These are phyloP conservation scores for Phytophthora sojae DNA, from an alignment of 352 stramenopile genomes.

Conservation along the genomic window DNA sequence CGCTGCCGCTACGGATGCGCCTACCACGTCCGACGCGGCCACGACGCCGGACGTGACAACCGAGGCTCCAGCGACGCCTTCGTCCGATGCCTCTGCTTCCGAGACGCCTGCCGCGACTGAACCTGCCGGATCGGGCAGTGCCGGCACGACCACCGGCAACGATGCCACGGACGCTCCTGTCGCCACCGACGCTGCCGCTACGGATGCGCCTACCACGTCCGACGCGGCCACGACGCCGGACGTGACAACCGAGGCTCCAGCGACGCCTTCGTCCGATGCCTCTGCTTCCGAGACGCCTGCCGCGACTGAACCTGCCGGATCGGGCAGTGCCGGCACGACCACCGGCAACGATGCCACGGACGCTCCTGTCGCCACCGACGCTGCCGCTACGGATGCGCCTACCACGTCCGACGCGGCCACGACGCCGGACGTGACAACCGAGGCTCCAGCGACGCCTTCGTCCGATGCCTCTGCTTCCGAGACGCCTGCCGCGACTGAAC, in stretches of 20 bases:
- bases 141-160: neutral
- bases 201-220: neutral
- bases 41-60: too few relatives aligned
- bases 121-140: neutral
- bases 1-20: too few relatives aligned
- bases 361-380: neutral
- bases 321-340: neutral
- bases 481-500: neutral
- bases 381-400: constrained; percentile 5
- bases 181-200: constrained; percentile 7
- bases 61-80: too few relatives aligned
- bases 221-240: neutral
- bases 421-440: neutral
- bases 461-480: constrained; percentile 2
- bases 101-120: neutral
- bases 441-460: neutral
- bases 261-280: neutral
- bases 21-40: too few relatives aligned
- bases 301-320: constrained; percentile 1
- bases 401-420: neutral
- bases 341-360: neutral
- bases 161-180: neutral
- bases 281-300: neutral
- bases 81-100: too few relatives aligned
- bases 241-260: constrained; percentile 5